Evolutionary conservation across 2,329 filamentous ascomycete species (phyloP), one percentile per base, ranked within the genome.

Genomic region (Thelonectria olida): DNA sequence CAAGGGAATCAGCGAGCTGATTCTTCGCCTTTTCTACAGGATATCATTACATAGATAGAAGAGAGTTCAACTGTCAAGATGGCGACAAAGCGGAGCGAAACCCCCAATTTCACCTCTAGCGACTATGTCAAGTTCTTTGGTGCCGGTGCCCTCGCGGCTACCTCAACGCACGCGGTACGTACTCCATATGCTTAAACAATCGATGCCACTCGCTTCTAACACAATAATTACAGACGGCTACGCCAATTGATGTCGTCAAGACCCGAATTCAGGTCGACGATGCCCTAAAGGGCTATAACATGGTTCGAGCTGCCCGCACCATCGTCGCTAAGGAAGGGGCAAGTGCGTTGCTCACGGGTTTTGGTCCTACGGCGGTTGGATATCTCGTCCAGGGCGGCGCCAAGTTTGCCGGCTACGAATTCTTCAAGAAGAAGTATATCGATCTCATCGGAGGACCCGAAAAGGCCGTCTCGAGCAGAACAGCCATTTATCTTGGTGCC

Each of bases 351-450:
- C 84, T 93, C 74, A 96, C 92, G 17, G 92, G 92, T 74, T 90
- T 93, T 79, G 92, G 92, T 63, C 92, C 92, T 65, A 96, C 92
- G 63, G 90, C 90, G 62, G 92, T 93, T 56, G 92, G 92, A 75
- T 96, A 96, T 82, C 91, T 96, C 80, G 89, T 96, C 60, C 92
- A 96, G 81, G 92, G 92, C 75, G 92, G 92, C 70, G 90, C 91
- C 85, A 96, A 96, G 83, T 96, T 96, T 80, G 91, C 92, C 73
- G 92, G 92, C 73, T 96, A 96, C 81, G 92, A 96, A 81, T 92
- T 93, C 85, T 96, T 96, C 90, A 96, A 96, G 87, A 91, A 95
- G 82, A 88, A 91, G 79, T 90, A 87, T 77, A 93, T 96, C 79
- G 86, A 90, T 78, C 72, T 87, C 60, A 80, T 91, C 62, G 92